Conservation (phyloP, 192 early-diverging fungal species). For the Phycomyces nitens region DNA sequence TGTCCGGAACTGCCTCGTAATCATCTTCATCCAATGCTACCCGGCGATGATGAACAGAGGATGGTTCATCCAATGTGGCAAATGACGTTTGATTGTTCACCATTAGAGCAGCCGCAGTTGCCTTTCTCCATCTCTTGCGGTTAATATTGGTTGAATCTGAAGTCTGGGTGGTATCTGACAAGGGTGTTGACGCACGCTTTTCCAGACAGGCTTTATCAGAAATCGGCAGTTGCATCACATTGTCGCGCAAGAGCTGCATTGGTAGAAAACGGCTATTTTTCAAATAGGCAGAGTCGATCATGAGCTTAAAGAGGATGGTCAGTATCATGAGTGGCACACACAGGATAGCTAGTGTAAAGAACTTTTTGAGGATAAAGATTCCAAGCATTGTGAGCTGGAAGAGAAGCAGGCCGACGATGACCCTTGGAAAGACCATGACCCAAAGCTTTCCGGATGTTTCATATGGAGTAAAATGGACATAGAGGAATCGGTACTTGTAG, state of each 20-base stretch:
- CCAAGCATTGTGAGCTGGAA: conserved; percentile 66
- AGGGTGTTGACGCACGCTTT: no score
- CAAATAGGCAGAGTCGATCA: conserved; percentile 29
- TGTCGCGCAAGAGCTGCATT: conserved; percentile 25
- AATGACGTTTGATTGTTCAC: background rate
- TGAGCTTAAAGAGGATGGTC: conserved; percentile 43
- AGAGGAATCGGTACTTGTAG: conserved; percentile 73
- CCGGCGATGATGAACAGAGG: background rate
- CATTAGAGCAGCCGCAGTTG: background rate
- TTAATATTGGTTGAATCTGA: background rate
- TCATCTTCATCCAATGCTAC: conserved; percentile 54
- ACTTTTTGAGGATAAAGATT: conserved; percentile 52
- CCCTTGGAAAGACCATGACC: conserved; percentile 63
- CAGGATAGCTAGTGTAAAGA: conserved; percentile 32
- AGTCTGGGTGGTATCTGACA: background rate
- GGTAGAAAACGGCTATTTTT: conserved; percentile 19
- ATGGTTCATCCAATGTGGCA: background rate
- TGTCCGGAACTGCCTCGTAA: conserved; percentile 54
- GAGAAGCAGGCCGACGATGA: conserved; percentile 59
- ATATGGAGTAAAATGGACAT: conserved; percentile 70
- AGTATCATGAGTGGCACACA: conserved; percentile 42
- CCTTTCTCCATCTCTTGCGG: background rate
- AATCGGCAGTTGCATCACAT: conserved; percentile 8
- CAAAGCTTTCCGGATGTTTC: conserved; percentile 67
- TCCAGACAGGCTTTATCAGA: background rate